Evolutionary conservation across 192 early-diverging fungal species (phyloP).

Genomic region (Entomortierella beljakovae): DNA sequence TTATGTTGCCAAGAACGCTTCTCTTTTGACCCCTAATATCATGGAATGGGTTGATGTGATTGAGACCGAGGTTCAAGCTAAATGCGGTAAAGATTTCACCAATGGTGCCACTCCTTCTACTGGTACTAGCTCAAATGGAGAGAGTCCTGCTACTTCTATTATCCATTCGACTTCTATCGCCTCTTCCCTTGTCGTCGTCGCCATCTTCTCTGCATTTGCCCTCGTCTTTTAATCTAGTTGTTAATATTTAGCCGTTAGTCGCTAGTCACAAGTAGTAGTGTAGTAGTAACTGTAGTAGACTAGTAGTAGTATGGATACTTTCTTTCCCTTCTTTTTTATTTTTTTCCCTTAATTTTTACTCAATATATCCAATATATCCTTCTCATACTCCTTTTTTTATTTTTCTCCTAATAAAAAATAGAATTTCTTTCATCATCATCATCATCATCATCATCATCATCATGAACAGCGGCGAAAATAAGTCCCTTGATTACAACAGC

Average conservation of each 20-base stretch:
- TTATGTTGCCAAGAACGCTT: slow-evolving; percentile 23
- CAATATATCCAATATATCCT: too few relatives aligned
- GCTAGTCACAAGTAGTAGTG: too few relatives aligned
- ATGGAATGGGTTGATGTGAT: slow-evolving; percentile 26
- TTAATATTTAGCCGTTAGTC: not conserved
- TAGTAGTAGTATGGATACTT: too few relatives aligned
- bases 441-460: too few relatives aligned
- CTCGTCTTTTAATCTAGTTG: not conserved
- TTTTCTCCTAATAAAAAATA: too few relatives aligned
- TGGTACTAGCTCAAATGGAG: not conserved
- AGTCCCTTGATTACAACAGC: too few relatives aligned
- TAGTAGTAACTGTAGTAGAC: too few relatives aligned
- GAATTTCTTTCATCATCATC: too few relatives aligned
- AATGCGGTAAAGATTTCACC: slow-evolving; percentile 41
- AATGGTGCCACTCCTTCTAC: slow-evolving; percentile 22
- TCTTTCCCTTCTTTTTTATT: too few relatives aligned
- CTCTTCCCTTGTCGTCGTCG: not conserved
- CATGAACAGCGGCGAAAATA: too few relatives aligned
- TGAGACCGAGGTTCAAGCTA: slow-evolving; percentile 21
- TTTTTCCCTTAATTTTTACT: too few relatives aligned
- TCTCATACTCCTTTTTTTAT: too few relatives aligned
- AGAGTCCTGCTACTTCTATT: not conserved
- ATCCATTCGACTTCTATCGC: not conserved
- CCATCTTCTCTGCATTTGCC: not conserved
- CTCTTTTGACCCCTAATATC: not conserved